These are phyloP conservation scores for Pichia sorboxylosa DNA, from an alignment of 1,139 yeast genomes.

Conservation along the genomic window DNA sequence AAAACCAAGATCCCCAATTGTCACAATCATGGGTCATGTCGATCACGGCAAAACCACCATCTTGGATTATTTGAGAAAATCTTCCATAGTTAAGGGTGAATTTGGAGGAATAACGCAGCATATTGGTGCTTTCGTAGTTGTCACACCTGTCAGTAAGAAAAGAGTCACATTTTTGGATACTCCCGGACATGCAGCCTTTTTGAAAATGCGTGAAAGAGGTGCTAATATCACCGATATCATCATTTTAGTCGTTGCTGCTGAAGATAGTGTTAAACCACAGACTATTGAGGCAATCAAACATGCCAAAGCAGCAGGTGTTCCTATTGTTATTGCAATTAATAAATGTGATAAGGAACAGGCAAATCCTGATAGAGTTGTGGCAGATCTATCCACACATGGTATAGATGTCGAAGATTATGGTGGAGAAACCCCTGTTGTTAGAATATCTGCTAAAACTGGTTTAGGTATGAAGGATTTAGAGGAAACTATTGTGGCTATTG, in stretches of 20 bases:
- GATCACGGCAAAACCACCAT: conserved; percentile 98
- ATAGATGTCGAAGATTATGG: conserved; percentile 89
- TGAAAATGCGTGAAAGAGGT: conserved; percentile 94
- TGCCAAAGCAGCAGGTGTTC: conserved; percentile 74
- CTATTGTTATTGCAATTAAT: conserved; percentile 82
- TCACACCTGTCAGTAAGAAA: conserved; percentile 62
- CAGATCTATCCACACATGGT: conserved; percentile 66
- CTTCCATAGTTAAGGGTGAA: conserved; percentile 72
- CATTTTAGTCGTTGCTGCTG: conserved; percentile 92
- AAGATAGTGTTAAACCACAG: conserved; percentile 96
- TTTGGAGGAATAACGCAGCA: conserved; percentile 98
- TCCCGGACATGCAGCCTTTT: conserved; percentile 96
- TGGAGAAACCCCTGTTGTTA: conserved; percentile 86
- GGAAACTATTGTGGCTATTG: conserved; percentile 74
- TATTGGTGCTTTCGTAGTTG: conserved; percentile 90
- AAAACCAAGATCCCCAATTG: conserved; percentile 79
- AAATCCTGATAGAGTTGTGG: conserved; percentile 59
- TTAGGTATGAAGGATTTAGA: conserved; percentile 76
- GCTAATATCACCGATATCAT: conserved; percentile 91
- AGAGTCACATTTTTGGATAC: conserved; percentile 86
- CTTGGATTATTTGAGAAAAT: conserved; percentile 71
- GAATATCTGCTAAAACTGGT: conserved; percentile 78
- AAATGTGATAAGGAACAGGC: conserved; percentile 80
- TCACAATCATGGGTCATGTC: conserved; percentile 97
- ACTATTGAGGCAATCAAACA: conserved; percentile 93